Conservation (phyloP, 106 monocot genomes). For the Narthecium ossifragum region DNA sequence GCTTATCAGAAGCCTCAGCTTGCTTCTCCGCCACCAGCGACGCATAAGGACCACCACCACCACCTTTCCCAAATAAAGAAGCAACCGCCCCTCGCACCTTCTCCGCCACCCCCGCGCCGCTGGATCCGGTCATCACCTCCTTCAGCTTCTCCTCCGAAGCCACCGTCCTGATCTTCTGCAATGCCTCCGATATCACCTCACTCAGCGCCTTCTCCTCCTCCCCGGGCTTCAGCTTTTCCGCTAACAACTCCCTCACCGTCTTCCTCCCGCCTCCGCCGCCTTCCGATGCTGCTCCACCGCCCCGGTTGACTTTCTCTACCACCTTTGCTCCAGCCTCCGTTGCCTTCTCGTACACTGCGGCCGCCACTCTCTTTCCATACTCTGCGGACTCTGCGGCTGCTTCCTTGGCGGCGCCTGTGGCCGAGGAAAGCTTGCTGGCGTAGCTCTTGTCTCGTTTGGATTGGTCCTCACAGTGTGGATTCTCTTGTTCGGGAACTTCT, state of each 20-base stretch:
- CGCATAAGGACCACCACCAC: too few relatives aligned
- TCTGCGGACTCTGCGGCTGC: slow-evolving; percentile 19
- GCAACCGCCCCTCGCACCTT: too few relatives aligned
- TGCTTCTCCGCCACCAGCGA: too few relatives aligned
- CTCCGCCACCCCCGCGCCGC: too few relatives aligned
- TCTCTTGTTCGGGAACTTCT: background rate
- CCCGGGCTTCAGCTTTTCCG: slow-evolving; percentile 49
- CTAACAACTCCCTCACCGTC: slow-evolving; percentile 27
- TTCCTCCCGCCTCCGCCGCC: slow-evolving; percentile 14
- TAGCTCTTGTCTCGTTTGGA: background rate
- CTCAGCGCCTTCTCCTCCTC: slow-evolving; percentile 42
- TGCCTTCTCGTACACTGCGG: slow-evolving; percentile 27
- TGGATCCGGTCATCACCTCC: background rate
- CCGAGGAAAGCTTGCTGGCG: slow-evolving; percentile 22
- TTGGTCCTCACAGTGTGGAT: background rate
- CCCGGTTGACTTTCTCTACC: slow-evolving; percentile 4
- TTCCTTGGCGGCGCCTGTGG: slow-evolving; percentile 7
- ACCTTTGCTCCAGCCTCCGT: slow-evolving; percentile 18
- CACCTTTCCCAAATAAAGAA: too few relatives aligned
- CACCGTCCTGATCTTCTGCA: slow-evolving; percentile 16
- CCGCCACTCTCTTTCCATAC: slow-evolving; percentile 29
- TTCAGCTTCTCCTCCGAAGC: background rate
- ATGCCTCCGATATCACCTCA: slow-evolving; percentile 40
- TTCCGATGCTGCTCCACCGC: background rate
- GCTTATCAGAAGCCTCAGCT: too few relatives aligned